Base-by-base conservation (phyloP, 1,139 yeast genomes). In the Geotrichum fermentans region DNA sequence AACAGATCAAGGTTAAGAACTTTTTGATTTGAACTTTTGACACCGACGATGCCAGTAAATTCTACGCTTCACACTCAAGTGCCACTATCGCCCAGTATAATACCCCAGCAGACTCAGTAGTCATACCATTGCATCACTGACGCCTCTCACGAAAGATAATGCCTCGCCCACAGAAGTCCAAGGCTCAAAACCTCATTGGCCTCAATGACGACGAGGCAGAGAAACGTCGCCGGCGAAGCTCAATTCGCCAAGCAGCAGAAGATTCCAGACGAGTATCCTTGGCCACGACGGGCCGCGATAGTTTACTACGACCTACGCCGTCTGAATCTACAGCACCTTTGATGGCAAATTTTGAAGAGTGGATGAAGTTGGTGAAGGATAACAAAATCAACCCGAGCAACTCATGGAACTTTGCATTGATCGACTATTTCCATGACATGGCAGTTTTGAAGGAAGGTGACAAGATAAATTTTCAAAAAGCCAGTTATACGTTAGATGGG, bases 321-420 rank as follows among this genome's bases (percentile, higher is more conserved):
- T 20, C 42, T 16, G 52, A 49, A 24, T 30, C 46, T 26, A 67
- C 68, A 8, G 69, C 72, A 65, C 71, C 77, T 59, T 57, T 65
- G 5, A 55, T 69, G 52, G 84, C 82, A 8, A 88, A 88, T 59
- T 88, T 87, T 65, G 96, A 89, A 62, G 92, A 86, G 67, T 85
- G 95, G 89, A 85, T 88, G 73, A 84, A 81, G 63, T 73, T 85
- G 68, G 88, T 94, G n/a, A 85, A 95, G 0, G 95, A 86, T 63
- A 89, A 88, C 65, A 70, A 73, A 54, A 71, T 72, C 58, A 73
- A 70, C 41, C 72, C 79, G 2, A 71, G 77, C 51, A 77, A 77
- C 55, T 71, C 80, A 53, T 85, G 95, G 96, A 84, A 85, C 58
- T 81, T 86, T 61, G 95, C 90, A 0, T 73, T 90, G 62, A 90